Conservation (phyloP, 2,329 filamentous ascomycete genomes). For the Alternaria panax region DNA sequence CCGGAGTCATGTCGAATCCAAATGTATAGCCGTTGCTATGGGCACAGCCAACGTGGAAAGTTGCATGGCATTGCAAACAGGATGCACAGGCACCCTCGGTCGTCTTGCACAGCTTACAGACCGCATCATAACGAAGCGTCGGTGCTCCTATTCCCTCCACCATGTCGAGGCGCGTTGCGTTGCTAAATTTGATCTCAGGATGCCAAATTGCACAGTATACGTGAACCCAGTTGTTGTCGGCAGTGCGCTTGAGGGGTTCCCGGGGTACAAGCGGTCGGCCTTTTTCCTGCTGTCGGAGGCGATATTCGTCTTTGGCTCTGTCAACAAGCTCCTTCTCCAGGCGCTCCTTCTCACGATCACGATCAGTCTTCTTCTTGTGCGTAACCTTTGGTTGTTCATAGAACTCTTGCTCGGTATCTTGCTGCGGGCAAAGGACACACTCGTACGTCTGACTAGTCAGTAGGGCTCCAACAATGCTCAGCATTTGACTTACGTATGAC, state of each 20-base stretch:
- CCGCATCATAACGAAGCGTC: slow-evolving; percentile 79
- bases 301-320: slow-evolving; percentile 81
- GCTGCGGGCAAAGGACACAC: slow-evolving; percentile 89
- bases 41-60: slow-evolving; percentile 90
- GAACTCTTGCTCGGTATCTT: slow-evolving; percentile 81
- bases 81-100: slow-evolving; percentile 79
- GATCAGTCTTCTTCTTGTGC: slow-evolving; percentile 89
- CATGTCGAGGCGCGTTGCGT: slow-evolving; percentile 79
- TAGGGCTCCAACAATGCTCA: not conserved
- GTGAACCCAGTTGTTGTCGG: slow-evolving; percentile 98
- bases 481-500: slow-evolving; percentile 74
- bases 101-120: slow-evolving; percentile 84
- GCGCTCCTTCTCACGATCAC: slow-evolving; percentile 87
- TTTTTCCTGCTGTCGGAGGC: slow-evolving; percentile 80
- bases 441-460: slow-evolving; percentile 71
- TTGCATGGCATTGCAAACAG: slow-evolving; percentile 76
- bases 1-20: slow-evolving; percentile 87
- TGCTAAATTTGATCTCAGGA: slow-evolving; percentile 90
- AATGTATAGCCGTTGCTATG: slow-evolving; percentile 81
- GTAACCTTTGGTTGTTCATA: slow-evolving; percentile 80
- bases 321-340: slow-evolving; percentile 83
- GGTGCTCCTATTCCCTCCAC: slow-evolving; percentile 81
- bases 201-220: slow-evolving; percentile 92
- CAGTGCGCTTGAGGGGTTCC: slow-evolving; percentile 90
- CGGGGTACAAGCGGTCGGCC: slow-evolving; percentile 84